Evolutionary conservation across 495 filamentous ascomycete species (phyloP).

Genomic region (Lichenothelia convexa): DNA sequence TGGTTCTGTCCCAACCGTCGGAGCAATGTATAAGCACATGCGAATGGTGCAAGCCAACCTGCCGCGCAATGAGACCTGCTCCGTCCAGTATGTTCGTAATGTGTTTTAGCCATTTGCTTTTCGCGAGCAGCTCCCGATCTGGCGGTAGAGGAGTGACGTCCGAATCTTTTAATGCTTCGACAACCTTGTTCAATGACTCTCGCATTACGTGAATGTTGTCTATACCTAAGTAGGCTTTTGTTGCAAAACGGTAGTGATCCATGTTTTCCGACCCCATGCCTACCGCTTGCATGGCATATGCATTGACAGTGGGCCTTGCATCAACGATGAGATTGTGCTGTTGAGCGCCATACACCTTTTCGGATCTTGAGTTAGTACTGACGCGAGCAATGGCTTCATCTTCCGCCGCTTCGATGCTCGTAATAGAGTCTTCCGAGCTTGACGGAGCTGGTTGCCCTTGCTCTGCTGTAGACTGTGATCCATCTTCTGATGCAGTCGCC

Average conservation of each 20-base stretch:
- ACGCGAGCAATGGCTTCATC: constrained; percentile 46
- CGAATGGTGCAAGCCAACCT: constrained; percentile 79
- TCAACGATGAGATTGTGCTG: constrained; percentile 93
- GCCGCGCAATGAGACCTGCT: constrained; percentile 62
- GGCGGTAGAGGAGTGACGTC: constrained; percentile 74
- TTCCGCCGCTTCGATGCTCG: constrained; percentile 48
- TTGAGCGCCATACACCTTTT: constrained; percentile 69
- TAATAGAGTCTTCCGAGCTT: constrained; percentile 17
- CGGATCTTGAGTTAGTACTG: constrained; percentile 18
- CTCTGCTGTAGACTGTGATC: constrained; percentile 18
- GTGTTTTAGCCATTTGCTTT: constrained; percentile 84
- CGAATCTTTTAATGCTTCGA: constrained; percentile 81
- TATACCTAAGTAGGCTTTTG: constrained; percentile 89
- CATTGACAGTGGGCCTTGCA: constrained; percentile 88
- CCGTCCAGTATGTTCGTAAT: constrained; percentile 74
- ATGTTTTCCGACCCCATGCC: constrained; percentile 94
- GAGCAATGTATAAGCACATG: constrained; percentile 96
- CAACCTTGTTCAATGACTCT: constrained; percentile 69
- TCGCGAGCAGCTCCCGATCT: constrained; percentile 60
- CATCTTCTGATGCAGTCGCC: constrained; percentile 22
- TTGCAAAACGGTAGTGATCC: constrained; percentile 87
- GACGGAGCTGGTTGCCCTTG: constrained; percentile 2
- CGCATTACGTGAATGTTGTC: constrained; percentile 99
- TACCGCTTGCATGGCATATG: constrained; percentile 85
- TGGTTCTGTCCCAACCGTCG: constrained; percentile 95